Base-by-base conservation (phyloP, 2,329 filamentous ascomycete genomes). In the Xylaria sp. region DNA sequence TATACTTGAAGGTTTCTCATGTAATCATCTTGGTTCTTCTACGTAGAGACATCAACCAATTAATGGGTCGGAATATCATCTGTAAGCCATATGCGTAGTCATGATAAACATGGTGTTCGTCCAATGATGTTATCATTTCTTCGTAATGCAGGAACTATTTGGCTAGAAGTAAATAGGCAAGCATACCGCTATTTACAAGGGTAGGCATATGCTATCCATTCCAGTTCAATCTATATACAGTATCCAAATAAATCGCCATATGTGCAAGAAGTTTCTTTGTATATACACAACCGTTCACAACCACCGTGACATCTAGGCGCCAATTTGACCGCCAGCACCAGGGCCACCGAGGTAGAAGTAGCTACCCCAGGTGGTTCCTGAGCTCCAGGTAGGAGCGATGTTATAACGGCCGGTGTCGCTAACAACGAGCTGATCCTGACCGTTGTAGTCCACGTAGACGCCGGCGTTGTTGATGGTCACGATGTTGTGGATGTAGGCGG, bases 401-500 rank as follows among this genome's bases (percentile, higher is more conserved):
- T 71, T 62, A 43, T 71, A 71, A 23, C 69, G 67, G 8, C 2
- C 7, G 5, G 46, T 50, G 32, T 71, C 69, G 55, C 67, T 70
- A 32, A 71, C 7, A 18, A 67, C 28, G n/a, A 69, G 41, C 64
- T 71, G 41, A 45, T 30, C 28, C 32, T 57, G 32, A 25, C 69
- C 69, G 50, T 71, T 70, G 48, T 71, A 71, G 34, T 67, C 52
- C 1, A n/a, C 10, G 50, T 63, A 65, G 58, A 2, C 28, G 39
- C 15, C 15, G 46, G 18, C 13, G 34, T 15, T 30, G 55, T 65
- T 15, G 46, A 65, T 45, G 50, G 55, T 58, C 18, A n/a, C 7
- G 61, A 71, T 71, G 32, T 71, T 69, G 53, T 65, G 69, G 36
- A 71, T 67, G 59, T 71, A 71, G n/a, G 64, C 69, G 9, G 69